Evolutionary conservation across 2,329 filamentous ascomycete species (phyloP).

Genomic region (Dothidotthia symphoricarpi): DNA sequence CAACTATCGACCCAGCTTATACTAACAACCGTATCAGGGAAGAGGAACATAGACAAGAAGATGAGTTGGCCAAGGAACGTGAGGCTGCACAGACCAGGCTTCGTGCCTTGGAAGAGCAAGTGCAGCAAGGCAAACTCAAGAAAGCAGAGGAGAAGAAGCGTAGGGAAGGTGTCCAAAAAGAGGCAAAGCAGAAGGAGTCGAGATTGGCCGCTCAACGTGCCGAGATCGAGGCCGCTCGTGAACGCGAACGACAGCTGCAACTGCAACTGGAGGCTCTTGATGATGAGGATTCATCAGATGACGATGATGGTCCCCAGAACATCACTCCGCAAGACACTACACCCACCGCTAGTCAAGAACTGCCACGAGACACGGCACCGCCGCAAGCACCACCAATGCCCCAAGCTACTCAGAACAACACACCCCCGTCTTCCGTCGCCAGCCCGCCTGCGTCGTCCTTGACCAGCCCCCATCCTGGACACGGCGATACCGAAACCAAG

Average conservation of each 20-base stretch:
- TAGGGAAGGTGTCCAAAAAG: constrained; percentile 82
- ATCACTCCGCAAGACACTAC: constrained; percentile 63
- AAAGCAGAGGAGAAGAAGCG: constrained; percentile 94
- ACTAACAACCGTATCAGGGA: constrained; percentile 55
- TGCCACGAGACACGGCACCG: constrained; percentile 46
- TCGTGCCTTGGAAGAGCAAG: constrained; percentile 88
- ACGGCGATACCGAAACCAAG: constrained; percentile 72
- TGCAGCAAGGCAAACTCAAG: constrained; percentile 87
- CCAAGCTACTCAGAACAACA: constrained; percentile 34
- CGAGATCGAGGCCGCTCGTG: constrained; percentile 87
- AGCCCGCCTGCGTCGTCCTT: constrained; percentile 51
- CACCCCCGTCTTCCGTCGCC: constrained; percentile 50
- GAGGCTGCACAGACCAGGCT: constrained; percentile 79
- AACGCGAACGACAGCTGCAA: constrained; percentile 86
- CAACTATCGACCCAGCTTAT: neutral
- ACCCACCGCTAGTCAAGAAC: constrained; percentile 57
- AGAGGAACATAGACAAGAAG: constrained; percentile 71
- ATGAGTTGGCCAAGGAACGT: constrained; percentile 75
- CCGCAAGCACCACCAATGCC: constrained; percentile 50
- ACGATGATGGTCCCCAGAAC: constrained; percentile 75
- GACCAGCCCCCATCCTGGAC: constrained; percentile 50
- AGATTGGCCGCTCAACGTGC: constrained; percentile 80
- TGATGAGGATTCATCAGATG: constrained; percentile 66
- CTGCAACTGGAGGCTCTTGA: constrained; percentile 78
- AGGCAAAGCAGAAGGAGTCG: constrained; percentile 84